These are phyloP conservation scores for Solanum gracilifrons DNA, from an alignment of 257 asterid genomes.

Conservation along the genomic window DNA sequence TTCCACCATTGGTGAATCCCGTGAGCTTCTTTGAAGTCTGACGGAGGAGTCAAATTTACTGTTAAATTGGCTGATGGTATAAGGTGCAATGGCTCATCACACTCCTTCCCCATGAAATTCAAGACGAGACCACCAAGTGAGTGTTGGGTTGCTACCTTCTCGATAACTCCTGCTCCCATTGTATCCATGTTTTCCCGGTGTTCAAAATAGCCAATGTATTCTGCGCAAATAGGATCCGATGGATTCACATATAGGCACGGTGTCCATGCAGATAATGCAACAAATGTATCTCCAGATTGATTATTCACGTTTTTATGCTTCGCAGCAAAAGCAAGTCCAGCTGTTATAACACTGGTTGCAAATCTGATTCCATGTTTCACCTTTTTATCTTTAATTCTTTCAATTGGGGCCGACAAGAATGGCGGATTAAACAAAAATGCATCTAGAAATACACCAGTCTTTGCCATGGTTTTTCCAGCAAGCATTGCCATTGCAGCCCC, in stretches of 20 bases:
- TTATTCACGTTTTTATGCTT: constrained; percentile 30
- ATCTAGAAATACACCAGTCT: constrained; percentile 43
- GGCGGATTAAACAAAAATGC: constrained; percentile 82
- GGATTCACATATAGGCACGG: constrained; percentile 70
- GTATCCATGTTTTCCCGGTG: constrained; percentile 74
- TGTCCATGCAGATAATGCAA: constrained; percentile 45
- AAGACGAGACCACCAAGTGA: constrained; percentile 63
- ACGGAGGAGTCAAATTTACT: constrained; percentile 37
- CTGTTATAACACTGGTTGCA: constrained; percentile 76
- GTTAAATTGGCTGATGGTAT: constrained; percentile 70
- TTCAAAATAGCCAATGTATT: constrained; percentile 75
- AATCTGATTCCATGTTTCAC: constrained; percentile 65
- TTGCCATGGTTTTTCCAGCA: constrained; percentile 71
- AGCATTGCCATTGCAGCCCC: constrained; percentile 86
- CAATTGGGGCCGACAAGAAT: constrained; percentile 74
- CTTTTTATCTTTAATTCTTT: constrained; percentile 55
- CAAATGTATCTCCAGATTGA: constrained; percentile 32
- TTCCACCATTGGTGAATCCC: constrained; percentile 99
- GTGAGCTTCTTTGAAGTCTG: constrained; percentile 66
- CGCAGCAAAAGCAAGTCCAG: constrained; percentile 76
- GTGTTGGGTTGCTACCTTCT: constrained; percentile 68
- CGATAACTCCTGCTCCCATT: constrained; percentile 67
- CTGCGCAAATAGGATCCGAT: constrained; percentile 60
- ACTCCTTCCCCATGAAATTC: constrained; percentile 48
- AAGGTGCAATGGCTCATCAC: constrained; percentile 73